Base-by-base conservation (phyloP, 2,329 filamentous ascomycete species). In the Albifimbria verrucaria region DNA sequence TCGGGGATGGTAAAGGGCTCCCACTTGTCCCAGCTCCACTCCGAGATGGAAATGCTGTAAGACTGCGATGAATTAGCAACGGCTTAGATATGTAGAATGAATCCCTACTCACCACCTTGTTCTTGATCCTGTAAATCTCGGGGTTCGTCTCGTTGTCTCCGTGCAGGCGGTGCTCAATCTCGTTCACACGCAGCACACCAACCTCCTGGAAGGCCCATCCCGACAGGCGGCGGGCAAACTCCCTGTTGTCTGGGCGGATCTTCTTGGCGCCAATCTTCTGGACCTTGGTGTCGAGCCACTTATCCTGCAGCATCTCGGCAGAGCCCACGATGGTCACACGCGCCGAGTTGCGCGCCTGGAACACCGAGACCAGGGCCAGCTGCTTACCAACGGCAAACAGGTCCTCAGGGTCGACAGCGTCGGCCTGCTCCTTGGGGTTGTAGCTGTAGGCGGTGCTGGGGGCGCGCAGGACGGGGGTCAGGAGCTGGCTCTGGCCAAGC, bases 191-290 rank as follows among this genome's bases (percentile, higher is more conserved):
- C 62, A 99, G 70, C 11, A 99, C 90, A 62, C 94, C 94, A 51
- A 87, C 83, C 77, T 99, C 94, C 74, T 96, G 87, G 79, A 99
- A 99, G 0, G 92, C 85, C 94, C 94, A 99, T n/a, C 83, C 88
- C n/a, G 89, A 87, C 52, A 99, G 72, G 65, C 88, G 85, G 73
- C 88, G 87, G 20, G 89, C 89, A 66, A 99, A 97, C 51, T 89
- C 89, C 63, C 85, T 82, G 76, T 99, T 99, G 61, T 81, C 82
- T 12, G 90, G 88, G 68, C 82, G 81, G 43, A 80, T 76, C 49
- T 79, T 75, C 56, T 80, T 68, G 32, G 32, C 32, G 53, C 70
- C 74, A 24, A 69, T 74, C 66, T 84, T 85, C 72, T 87, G 81
- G 48, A 95, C 90, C 68, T 85, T 86, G 52, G 88, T 89, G 52